These are phyloP conservation scores for Blastocystis hominis DNA, from an alignment of 352 stramenopile species.

Conservation along the genomic window DNA sequence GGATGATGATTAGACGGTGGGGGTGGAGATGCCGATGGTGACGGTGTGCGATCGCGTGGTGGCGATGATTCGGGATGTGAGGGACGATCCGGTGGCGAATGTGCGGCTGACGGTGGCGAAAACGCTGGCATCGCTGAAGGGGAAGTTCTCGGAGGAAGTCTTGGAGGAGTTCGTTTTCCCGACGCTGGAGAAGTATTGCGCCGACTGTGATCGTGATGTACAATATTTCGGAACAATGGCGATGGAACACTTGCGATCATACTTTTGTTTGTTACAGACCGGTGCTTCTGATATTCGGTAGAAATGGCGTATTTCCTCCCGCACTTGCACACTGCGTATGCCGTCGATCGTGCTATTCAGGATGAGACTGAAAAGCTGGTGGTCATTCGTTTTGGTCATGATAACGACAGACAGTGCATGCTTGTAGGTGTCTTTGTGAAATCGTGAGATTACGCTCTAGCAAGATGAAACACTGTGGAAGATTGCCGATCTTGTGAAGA, in stretches of 20 bases:
- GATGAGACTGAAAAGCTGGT: conserved; percentile 94
- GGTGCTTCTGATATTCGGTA: conserved; percentile 77
- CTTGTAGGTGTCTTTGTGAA: conserved; percentile 86
- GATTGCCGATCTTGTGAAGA: conserved; percentile 95
- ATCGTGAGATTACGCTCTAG: not conserved
- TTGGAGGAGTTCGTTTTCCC: not conserved
- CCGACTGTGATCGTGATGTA: conserved; percentile 26
- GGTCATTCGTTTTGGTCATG: conserved; percentile 94
- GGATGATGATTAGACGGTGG: not conserved
- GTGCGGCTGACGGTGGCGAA: conserved; percentile 30
- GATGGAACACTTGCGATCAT: not conserved
- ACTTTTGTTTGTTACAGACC: not conserved
- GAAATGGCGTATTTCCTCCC: conserved; percentile 91
- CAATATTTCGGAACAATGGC: not conserved
- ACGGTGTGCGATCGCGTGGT: not conserved
- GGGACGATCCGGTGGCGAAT: not conserved
- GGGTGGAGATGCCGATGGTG: not conserved
- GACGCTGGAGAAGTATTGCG: not conserved
- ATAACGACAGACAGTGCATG: conserved; percentile 93
- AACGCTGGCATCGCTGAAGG: not conserved
- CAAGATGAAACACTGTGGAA: conserved; percentile 58
- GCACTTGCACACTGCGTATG: conserved; percentile 88
- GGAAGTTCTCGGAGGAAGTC: not conserved
- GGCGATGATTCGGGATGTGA: not conserved
- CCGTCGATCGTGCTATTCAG: conserved; percentile 96